Evolutionary conservation across 2,329 filamentous ascomycete genomes (phyloP).

Genomic region (Xylariales sp.): DNA sequence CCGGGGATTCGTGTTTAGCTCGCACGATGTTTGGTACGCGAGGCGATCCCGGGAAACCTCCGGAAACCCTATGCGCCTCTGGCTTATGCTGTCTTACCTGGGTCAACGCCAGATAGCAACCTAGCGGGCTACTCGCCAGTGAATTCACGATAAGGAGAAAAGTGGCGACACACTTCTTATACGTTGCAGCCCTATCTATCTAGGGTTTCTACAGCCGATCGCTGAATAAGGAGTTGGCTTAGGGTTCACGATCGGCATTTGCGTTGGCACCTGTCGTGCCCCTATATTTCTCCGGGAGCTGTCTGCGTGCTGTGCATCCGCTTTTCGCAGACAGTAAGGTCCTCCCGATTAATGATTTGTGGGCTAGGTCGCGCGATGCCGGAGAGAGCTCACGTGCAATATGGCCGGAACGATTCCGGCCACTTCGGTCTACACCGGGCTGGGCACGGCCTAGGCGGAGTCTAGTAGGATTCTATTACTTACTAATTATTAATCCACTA

Average conservation of each 20-base stretch:
- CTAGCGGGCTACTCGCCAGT: neutral
- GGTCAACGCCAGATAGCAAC: neutral
- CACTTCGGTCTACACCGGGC: slow-evolving; percentile 33
- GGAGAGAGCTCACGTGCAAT: slow-evolving; percentile 32
- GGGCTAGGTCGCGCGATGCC: neutral
- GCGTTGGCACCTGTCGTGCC: neutral
- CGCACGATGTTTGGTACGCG: neutral
- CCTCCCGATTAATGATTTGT: slow-evolving; percentile 4
- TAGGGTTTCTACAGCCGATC: neutral
- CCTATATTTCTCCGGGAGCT: neutral
- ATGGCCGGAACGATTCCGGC: slow-evolving; percentile 41
- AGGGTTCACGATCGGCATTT: neutral
- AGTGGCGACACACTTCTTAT: neutral
- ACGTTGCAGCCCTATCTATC: neutral
- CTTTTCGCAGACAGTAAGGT: neutral
- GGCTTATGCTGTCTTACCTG: neutral
- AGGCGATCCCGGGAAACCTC: neutral
- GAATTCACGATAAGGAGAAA: neutral
- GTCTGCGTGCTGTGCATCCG: neutral
- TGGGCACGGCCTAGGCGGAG: slow-evolving; percentile 31
- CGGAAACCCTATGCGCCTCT: neutral
- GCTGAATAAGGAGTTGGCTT: neutral
- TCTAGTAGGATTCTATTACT: slow-evolving; percentile 32
- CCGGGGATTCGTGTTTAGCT: no score
- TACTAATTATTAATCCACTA: slow-evolving; percentile 23